These are phyloP conservation scores for Phanerochaete sordida DNA, from an alignment of 768 basidiomycete species.

Conservation along the genomic window DNA sequence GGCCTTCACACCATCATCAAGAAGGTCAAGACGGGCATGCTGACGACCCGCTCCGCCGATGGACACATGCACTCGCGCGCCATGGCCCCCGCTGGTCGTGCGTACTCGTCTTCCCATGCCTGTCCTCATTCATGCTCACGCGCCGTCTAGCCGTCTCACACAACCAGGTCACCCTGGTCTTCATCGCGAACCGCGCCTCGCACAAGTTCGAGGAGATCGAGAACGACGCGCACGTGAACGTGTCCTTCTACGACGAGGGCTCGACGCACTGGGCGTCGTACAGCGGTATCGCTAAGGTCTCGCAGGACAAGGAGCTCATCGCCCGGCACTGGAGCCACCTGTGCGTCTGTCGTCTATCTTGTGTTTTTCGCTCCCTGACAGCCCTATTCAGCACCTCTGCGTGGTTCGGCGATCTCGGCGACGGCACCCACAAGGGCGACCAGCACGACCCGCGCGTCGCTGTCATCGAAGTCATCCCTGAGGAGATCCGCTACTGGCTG, in stretches of 20 bases:
- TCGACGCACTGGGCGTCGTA: slow-evolving; percentile 81
- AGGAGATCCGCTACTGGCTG: slow-evolving; percentile 81
- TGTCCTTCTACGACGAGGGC: slow-evolving; percentile 67
- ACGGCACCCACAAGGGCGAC: slow-evolving; percentile 82
- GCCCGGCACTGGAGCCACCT: slow-evolving; percentile 57
- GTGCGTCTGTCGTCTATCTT: slow-evolving; percentile 30
- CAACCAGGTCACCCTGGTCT: slow-evolving; percentile 54
- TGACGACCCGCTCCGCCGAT: slow-evolving; percentile 66
- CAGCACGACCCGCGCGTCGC: slow-evolving; percentile 75
- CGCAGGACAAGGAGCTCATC: slow-evolving; percentile 58
- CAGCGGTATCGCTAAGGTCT: slow-evolving; percentile 66
- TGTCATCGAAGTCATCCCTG: slow-evolving; percentile 73
- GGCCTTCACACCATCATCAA: slow-evolving; percentile 69
- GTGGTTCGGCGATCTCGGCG: slow-evolving; percentile 86
- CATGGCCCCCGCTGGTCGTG: slow-evolving; percentile 73
- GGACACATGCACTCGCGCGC: slow-evolving; percentile 77
- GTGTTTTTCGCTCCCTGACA: not conserved
- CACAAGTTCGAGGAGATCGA: slow-evolving; percentile 76
- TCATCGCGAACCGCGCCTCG: slow-evolving; percentile 71
- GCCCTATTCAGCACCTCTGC: slow-evolving; percentile 46
- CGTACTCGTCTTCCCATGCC: slow-evolving; percentile 17
- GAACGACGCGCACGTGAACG: slow-evolving; percentile 75
- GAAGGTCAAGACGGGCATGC: slow-evolving; percentile 65
- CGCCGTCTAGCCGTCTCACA: slow-evolving; percentile 37
- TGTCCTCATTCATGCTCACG: not conserved